Evolutionary conservation across 75 land plant genomes (phyloP).

Genomic region (Cunninghamia lanceolata): DNA sequence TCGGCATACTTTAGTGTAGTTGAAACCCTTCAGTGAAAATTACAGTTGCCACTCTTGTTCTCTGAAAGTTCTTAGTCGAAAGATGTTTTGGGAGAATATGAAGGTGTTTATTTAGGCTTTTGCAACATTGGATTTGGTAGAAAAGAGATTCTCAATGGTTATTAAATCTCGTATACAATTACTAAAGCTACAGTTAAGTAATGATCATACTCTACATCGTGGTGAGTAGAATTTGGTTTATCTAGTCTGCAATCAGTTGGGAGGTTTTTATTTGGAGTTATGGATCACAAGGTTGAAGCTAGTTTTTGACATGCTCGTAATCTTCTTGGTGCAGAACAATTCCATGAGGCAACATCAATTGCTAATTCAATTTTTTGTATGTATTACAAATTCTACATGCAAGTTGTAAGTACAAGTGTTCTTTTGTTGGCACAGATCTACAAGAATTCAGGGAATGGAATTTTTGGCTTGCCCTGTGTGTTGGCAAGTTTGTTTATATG

Average conservation of each 20-base stretch:
- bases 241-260: conserved; percentile 66
- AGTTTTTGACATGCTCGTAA: conserved; percentile 81
- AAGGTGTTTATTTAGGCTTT: too few species aligned
- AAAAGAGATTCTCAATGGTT: too few species aligned
- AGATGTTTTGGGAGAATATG: too few species aligned
- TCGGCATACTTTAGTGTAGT: too few species aligned
- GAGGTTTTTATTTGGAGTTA: conserved; percentile 71
- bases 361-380: conserved; percentile 73
- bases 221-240: conserved; percentile 79
- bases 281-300: too few species aligned
- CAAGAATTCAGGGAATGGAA: conserved; percentile 84
- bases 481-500: conserved; percentile 85
- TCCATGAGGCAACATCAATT: conserved; percentile 78
- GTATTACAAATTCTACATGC: conserved; percentile 86
- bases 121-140: too few species aligned
- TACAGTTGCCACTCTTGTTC: too few species aligned
- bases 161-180: too few species aligned
- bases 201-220: too few species aligned
- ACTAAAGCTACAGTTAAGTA: too few species aligned
- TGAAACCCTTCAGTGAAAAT: too few species aligned
- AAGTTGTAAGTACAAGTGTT: conserved; percentile 67
- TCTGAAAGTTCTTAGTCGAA: too few species aligned
- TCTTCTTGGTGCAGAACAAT: conserved; percentile 84
- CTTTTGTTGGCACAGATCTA: conserved; percentile 74
- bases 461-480: conserved; percentile 86